A percentile compares a stretch with the other conserved stretches of the same genome.
These are phyloP conservation scores for Aspergillus pseudoterreus DNA, from an alignment of 2,329 filamentous ascomycete genomes.

Conservation along the genomic window DNA sequence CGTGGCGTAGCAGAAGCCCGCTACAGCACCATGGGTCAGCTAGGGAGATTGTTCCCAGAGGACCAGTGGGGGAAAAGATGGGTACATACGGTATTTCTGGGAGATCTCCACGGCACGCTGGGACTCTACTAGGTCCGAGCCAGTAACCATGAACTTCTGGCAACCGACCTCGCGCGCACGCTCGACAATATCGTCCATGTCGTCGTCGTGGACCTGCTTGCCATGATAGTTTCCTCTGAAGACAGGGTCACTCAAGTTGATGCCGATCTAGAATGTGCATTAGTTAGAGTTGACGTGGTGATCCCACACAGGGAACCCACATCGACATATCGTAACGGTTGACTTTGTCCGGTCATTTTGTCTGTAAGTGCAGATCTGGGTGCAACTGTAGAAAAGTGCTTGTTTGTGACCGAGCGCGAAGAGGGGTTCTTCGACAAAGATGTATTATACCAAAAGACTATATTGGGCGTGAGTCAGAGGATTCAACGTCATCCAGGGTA, in stretches of 20 bases:
- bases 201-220: constrained; percentile 55
- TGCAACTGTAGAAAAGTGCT: constrained; percentile 10
- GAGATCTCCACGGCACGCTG: constrained; percentile 70
- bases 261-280: constrained; percentile 63
- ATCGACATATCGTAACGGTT: constrained; percentile 45
- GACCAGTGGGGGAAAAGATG: constrained; percentile 1
- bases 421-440: constrained; percentile 1
- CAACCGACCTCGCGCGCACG: constrained; percentile 77
- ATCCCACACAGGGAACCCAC: constrained; percentile 27
- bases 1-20: constrained; percentile 80
- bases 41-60: constrained; percentile 9
- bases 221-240: constrained; percentile 83
- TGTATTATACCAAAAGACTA: constrained; percentile 6
- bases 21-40: constrained; percentile 40
- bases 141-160: constrained; percentile 86
- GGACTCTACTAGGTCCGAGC: constrained; percentile 78
- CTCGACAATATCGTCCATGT: constrained; percentile 64
- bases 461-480: neutral
- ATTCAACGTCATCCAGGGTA: neutral
- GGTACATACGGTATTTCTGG: constrained; percentile 64
- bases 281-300: constrained; percentile 7
- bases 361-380: constrained; percentile 1
- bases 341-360: constrained; percentile 34
- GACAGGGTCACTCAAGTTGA: constrained; percentile 91
- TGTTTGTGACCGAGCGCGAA: constrained; percentile 4